Conservation (phyloP, 805 yeast species). For the Wickerhamiella nectarea region DNA sequence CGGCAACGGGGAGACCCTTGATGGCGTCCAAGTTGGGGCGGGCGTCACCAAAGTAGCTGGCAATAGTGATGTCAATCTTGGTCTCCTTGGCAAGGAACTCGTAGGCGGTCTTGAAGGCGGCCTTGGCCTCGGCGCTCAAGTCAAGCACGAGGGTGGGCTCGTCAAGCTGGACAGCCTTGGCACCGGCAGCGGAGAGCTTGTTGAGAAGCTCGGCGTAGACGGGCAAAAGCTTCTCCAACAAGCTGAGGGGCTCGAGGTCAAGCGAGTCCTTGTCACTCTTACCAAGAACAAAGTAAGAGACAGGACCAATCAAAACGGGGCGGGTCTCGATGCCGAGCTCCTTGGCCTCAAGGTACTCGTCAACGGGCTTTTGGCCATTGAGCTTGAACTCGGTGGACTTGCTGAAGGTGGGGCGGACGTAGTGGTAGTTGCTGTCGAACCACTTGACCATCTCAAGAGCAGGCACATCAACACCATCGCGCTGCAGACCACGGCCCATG, state of each 20-base stretch:
- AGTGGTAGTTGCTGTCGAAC: constrained; percentile 99
- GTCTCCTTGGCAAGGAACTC: constrained; percentile 53
- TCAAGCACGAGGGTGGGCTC: constrained; percentile 96
- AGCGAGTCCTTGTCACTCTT: constrained; percentile 96
- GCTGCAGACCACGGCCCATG: constrained; percentile 99
- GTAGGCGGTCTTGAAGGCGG: constrained; percentile 81
- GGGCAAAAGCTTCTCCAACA: constrained; percentile 81
- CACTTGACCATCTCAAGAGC: constrained; percentile 99
- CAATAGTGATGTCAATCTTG: constrained; percentile 65
- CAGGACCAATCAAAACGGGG: constrained; percentile 95
- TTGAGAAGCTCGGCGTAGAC: constrained; percentile 80
- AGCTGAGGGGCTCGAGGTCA: constrained; percentile 84
- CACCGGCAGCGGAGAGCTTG: constrained; percentile 90
- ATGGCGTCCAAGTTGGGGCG: constrained; percentile 89
- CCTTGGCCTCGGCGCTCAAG: constrained; percentile 69
- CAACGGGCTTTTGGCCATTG: constrained; percentile 92
- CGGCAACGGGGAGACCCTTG: constrained; percentile 82
- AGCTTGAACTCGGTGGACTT: constrained; percentile 91
- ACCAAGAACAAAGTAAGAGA: constrained; percentile 88
- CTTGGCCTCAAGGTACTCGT: constrained; percentile 96
- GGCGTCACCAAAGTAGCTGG: constrained; percentile 97
- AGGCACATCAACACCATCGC: constrained; percentile 95
- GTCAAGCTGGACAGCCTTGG: constrained; percentile 86
- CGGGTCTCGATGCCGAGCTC: constrained; percentile 90
- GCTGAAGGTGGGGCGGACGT: constrained; percentile 98